Evolutionary conservation across 805 yeast genomes (phyloP), one percentile per base, ranked within the genome.

Genomic region (Lipomyces starkeyi): DNA sequence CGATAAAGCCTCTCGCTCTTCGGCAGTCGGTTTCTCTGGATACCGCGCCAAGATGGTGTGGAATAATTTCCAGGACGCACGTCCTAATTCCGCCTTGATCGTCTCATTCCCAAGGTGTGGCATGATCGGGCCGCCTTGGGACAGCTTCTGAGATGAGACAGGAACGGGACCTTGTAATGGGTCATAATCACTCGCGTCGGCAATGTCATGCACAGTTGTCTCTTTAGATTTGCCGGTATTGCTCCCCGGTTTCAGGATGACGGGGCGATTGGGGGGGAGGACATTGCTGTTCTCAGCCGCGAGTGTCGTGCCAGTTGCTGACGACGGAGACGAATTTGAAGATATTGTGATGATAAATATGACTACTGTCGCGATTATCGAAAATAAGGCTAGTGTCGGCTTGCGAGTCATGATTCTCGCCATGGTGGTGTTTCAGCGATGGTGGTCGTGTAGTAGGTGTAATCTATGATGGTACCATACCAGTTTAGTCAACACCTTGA

Each of bases 41-140:
- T 91, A 95, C 75, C 97, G 84, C 0, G 98, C 97, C 60, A 95
- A 82, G 43, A 93, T 88, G 0, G 98, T 94, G 79, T 95, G 99
- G 76, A 95, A 87, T 55, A 94, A 80, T 58, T 86, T 91, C 99
- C 99, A 94, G 0, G 97, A 88, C 0, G 98, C 90, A 66, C 91
- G 85, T 0, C 99, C 99, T 6, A 94, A 84, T 74, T 91, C 95
- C 1, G 96, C 95, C 71, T 87, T 86, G 63, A 87, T 80, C 0
- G 93, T 89, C 72, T 88, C 93, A 78, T 94, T 94, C 17, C 90
- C 90, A 97, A 95, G 93, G 73, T 91, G 86, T 6, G 97, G 97
- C 99, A 95, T 95, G 75, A 93, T 93, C 2, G 93, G 83, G 55
- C 73, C 83, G 78, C 66, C 71, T 32, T 54, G 68, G 40, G 67